Percentiles rank a stretch among this genome's conserved stretches.
These are phyloP conservation scores for Isatis tinctoria DNA, from an alignment of 345 rosid species.

Conservation along the genomic window DNA sequence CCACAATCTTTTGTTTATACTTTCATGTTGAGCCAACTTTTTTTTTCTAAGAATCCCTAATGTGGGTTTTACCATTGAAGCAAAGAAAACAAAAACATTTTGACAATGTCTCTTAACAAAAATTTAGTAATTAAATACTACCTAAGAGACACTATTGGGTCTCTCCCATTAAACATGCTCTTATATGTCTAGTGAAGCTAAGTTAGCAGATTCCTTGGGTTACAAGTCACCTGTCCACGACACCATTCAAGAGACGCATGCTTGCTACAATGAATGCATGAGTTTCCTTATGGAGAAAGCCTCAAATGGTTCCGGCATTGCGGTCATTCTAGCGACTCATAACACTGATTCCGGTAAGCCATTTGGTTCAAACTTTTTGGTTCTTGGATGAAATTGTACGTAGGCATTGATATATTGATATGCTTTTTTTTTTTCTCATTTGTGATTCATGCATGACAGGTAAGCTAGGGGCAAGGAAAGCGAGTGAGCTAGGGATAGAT, in stretches of 20 bases:
- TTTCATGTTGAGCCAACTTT: too few species aligned
- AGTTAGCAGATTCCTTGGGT: slow-evolving; percentile 63
- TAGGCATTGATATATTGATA: neutral
- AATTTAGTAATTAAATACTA: too few species aligned
- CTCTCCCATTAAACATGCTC: too few species aligned
- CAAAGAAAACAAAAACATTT: too few species aligned
- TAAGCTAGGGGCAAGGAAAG: slow-evolving; percentile 56
- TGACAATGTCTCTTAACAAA: too few species aligned
- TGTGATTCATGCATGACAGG: slow-evolving; percentile 38
- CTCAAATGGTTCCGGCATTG: slow-evolving; percentile 42
- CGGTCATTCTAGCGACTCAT: slow-evolving; percentile 72
- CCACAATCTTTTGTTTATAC: too few species aligned
- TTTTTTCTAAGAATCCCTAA: too few species aligned
- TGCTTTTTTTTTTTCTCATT: neutral
- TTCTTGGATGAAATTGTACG: neutral
- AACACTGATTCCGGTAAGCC: slow-evolving; percentile 68
- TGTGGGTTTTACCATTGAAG: too few species aligned
- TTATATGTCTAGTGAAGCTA: slow-evolving; percentile 71
- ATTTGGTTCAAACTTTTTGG: neutral
- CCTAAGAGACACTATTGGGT: too few species aligned
- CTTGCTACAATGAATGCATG: slow-evolving; percentile 69
- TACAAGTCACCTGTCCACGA: slow-evolving; percentile 71
- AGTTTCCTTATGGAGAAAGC: slow-evolving; percentile 61
- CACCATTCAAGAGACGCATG: slow-evolving; percentile 63
- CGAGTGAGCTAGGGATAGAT: slow-evolving; percentile 55